Evolutionary conservation across 352 stramenopile species (phyloP).

Genomic region (Phytophthora pini): DNA sequence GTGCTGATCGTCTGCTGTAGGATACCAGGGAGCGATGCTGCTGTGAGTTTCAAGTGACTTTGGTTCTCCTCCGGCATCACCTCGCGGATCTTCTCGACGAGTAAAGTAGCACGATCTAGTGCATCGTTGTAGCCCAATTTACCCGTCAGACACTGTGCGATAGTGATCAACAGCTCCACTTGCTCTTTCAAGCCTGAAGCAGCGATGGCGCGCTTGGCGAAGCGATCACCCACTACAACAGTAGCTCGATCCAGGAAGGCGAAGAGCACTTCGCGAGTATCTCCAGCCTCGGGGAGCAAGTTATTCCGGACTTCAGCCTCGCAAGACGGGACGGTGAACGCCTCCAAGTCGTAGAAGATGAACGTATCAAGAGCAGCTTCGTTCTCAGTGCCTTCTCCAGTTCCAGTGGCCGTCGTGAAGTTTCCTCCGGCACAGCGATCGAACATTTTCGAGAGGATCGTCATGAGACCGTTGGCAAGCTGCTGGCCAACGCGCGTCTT

Average conservation of each 20-base stretch:
- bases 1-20: slow-evolving; percentile 37
- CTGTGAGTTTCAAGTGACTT: slow-evolving; percentile 61
- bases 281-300: slow-evolving; percentile 36
- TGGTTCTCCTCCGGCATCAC: slow-evolving; percentile 56
- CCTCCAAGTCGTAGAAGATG: slow-evolving; percentile 59
- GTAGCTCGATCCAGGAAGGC: slow-evolving; percentile 65
- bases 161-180: slow-evolving; percentile 64
- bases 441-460: slow-evolving; percentile 67
- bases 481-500: slow-evolving; percentile 36
- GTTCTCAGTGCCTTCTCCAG: neutral
- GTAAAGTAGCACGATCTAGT: slow-evolving; percentile 37
- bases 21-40: slow-evolving; percentile 37
- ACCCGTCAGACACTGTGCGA: slow-evolving; percentile 59
- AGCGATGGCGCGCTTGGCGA: slow-evolving; percentile 64
- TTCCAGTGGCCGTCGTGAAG: slow-evolving; percentile 16
- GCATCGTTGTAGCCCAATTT: slow-evolving; percentile 56
- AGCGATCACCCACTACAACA: slow-evolving; percentile 57
- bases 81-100: slow-evolving; percentile 54
- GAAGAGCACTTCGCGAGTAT: slow-evolving; percentile 60
- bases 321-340: slow-evolving; percentile 33
- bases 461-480: slow-evolving; percentile 55
- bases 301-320: slow-evolving; percentile 46
- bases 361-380: slow-evolving; percentile 47
- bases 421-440: slow-evolving; percentile 31
- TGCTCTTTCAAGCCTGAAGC: slow-evolving; percentile 55